phyloP scores from a whole-genome alignment of 192 early-diverging fungal species.

The Helicostylum pulchrum region DNA sequence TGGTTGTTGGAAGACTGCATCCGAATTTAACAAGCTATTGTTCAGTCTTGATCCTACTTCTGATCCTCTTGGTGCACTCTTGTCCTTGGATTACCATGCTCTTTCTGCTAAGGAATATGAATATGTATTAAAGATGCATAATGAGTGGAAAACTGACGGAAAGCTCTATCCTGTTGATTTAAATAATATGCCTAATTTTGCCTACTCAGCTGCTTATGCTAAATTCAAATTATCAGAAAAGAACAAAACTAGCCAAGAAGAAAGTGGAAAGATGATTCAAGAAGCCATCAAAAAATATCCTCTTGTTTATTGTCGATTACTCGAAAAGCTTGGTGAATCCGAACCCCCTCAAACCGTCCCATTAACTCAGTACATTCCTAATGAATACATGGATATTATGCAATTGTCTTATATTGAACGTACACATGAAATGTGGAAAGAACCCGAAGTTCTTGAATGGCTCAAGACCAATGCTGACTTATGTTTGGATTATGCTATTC shows the following conservation, averaged over 20 bases:
- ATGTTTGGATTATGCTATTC: slow-evolving; percentile 1
- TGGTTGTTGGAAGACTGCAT: slow-evolving; percentile 91
- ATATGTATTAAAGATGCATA: slow-evolving; percentile 45
- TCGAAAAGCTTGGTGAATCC: slow-evolving; percentile 60
- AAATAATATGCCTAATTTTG: slow-evolving; percentile 63
- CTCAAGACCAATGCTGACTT: slow-evolving; percentile 27
- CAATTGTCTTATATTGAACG: slow-evolving; percentile 74
- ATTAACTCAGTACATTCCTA: slow-evolving; percentile 18
- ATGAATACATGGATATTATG: slow-evolving; percentile 59
- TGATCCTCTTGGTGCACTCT: slow-evolving; percentile 73
- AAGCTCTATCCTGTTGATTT: slow-evolving; percentile 35
- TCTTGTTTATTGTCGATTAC: slow-evolving; percentile 54
- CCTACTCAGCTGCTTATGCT: slow-evolving; percentile 73
- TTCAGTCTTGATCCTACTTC: slow-evolving; percentile 67
- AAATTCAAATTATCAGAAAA: slow-evolving; percentile 67
- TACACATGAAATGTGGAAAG: slow-evolving; percentile 76
- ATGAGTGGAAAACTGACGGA: slow-evolving; percentile 18
- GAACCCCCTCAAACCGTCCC: slow-evolving; percentile 50
- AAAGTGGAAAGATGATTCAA: slow-evolving; percentile 57
- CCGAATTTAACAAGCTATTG: slow-evolving; percentile 84
- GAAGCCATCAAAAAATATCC: slow-evolving; percentile 76
- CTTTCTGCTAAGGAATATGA: slow-evolving; percentile 72
- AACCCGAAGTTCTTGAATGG: slow-evolving; percentile 66
- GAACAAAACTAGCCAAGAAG: slow-evolving; percentile 23
- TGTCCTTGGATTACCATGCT: slow-evolving; percentile 85